Evolutionary conservation across 306 rosid genomes (phyloP).

Genomic region (Chamaecrista fasciculata): DNA sequence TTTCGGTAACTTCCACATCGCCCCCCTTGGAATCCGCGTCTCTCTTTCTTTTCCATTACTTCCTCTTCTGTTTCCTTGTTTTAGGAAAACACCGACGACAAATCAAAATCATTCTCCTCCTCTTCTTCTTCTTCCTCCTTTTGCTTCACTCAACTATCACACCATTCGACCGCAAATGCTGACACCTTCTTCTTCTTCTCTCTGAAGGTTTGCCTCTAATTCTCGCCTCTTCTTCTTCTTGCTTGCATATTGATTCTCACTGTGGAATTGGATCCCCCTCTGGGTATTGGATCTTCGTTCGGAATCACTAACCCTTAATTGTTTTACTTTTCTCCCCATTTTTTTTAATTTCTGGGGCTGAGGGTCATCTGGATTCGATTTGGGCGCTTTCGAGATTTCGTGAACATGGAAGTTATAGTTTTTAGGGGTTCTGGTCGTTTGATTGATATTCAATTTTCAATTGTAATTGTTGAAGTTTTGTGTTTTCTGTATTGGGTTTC

Average conservation of each 20-base stretch:
- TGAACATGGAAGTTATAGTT: background rate
- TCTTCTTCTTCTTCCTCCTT: background rate
- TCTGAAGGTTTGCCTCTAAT: conserved; percentile 30
- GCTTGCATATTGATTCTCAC: background rate
- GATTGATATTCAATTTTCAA: conserved; percentile 22
- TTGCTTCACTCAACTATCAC: conserved; percentile 24
- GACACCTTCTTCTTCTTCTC: conserved; percentile 23
- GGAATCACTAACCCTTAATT: conserved; percentile 4
- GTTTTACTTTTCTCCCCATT: background rate
- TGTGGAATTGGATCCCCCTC: conserved; percentile 14
- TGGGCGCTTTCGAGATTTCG: conserved; percentile 15
- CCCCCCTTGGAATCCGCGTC: conserved; percentile 30
- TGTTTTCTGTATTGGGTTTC: background rate
- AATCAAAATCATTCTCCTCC: background rate
- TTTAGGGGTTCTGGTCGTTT: conserved; percentile 21
- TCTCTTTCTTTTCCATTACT: background rate
- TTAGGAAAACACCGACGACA: background rate
- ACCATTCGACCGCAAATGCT: conserved; percentile 22
- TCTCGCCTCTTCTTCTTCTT: background rate
- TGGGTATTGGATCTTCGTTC: conserved; percentile 34
- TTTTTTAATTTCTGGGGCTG: conserved; percentile 13
- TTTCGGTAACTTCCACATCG: conserved; percentile 14
- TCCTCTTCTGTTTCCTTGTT: background rate
- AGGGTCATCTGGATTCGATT: conserved; percentile 22
- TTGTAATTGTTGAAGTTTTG: background rate